Percentiles rank a stretch among this genome's conserved stretches.
Conservation (phyloP, 2,329 filamentous ascomycete species). For the Cladosporium sp. region DNA sequence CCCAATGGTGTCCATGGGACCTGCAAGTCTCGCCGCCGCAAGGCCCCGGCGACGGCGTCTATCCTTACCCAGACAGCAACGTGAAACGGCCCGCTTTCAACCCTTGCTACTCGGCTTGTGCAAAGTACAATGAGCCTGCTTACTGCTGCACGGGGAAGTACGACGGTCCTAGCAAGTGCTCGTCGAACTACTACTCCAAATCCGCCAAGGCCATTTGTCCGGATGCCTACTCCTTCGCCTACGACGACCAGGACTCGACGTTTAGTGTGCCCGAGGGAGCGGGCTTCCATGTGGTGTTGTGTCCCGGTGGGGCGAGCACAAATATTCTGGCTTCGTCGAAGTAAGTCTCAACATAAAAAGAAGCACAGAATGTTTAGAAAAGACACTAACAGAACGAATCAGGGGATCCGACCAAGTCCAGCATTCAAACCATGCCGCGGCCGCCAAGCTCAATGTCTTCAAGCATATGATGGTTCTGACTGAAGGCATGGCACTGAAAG, state of each 20-base stretch:
- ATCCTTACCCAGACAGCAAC: conserved; percentile 77
- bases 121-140: conserved; percentile 64
- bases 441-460: conserved; percentile 24
- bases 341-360: conserved; percentile 9
- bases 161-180: conserved; percentile 64
- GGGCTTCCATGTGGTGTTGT: conserved; percentile 78
- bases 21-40: conserved; percentile 68
- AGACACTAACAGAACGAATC: not conserved
- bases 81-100: conserved; percentile 72
- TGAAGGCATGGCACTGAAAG: conserved; percentile 25
- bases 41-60: conserved; percentile 73
- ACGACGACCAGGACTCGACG: conserved; percentile 59
- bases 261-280: conserved; percentile 65
- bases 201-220: conserved; percentile 75
- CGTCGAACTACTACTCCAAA: conserved; percentile 67
- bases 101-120: conserved; percentile 76
- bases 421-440: conserved; percentile 24
- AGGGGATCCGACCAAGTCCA: conserved; percentile 14
- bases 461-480: conserved; percentile 25
- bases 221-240: conserved; percentile 79
- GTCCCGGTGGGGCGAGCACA: conserved; percentile 61
- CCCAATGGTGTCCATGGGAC: conserved; percentile 79
- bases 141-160: conserved; percentile 78
- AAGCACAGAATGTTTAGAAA: no score
- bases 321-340: conserved; percentile 47